Evolutionary conservation across 2,329 filamentous ascomycete genomes (phyloP).

Genomic region (Tolypocladium guangdongense): DNA sequence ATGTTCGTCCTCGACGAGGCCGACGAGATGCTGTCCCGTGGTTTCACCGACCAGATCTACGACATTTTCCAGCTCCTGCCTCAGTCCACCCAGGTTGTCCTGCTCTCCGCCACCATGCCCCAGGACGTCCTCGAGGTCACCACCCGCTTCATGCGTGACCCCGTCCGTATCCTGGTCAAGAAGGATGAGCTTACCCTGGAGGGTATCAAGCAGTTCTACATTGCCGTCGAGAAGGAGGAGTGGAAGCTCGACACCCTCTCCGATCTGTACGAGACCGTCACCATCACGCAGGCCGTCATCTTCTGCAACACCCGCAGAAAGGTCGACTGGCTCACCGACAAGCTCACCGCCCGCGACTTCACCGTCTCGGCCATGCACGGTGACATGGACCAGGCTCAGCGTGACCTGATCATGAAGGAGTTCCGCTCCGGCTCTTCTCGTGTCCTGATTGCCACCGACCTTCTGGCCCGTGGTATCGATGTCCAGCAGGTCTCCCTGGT

Average conservation of each 20-base stretch:
- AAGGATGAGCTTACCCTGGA: conserved; percentile 99
- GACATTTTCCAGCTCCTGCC: conserved; percentile 99
- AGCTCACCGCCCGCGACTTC: conserved; percentile 97
- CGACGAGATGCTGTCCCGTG: conserved; percentile 97
- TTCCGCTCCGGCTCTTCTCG: conserved; percentile 98
- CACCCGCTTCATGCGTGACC: conserved; percentile 99
- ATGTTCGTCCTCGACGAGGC: conserved; percentile 99
- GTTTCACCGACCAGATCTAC: conserved; percentile 99
- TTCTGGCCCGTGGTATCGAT: conserved; percentile 98
- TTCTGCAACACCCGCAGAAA: conserved; percentile 99
- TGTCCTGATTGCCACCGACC: conserved; percentile 96
- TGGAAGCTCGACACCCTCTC: conserved; percentile 99
- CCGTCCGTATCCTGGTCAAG: conserved; percentile 98
- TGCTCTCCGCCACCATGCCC: conserved; percentile 96
- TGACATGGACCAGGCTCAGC: conserved; percentile 96
- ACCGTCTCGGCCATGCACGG: conserved; percentile 99
- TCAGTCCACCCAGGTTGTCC: conserved; percentile 95
- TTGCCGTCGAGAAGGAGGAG: conserved; percentile 99
- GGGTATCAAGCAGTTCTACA: conserved; percentile 99
- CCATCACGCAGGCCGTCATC: conserved; percentile 98
- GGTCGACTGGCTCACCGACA: conserved; percentile 99
- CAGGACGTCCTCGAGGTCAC: conserved; percentile 99
- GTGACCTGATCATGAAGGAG: conserved; percentile 99
- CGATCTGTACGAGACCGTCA: conserved; percentile 98
- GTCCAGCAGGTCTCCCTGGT: conserved; percentile 99